Percentiles rank a stretch among this genome's conserved stretches.
phyloP scores from a whole-genome alignment of 1,139 yeast genomes.

The Pichia terricola region DNA sequence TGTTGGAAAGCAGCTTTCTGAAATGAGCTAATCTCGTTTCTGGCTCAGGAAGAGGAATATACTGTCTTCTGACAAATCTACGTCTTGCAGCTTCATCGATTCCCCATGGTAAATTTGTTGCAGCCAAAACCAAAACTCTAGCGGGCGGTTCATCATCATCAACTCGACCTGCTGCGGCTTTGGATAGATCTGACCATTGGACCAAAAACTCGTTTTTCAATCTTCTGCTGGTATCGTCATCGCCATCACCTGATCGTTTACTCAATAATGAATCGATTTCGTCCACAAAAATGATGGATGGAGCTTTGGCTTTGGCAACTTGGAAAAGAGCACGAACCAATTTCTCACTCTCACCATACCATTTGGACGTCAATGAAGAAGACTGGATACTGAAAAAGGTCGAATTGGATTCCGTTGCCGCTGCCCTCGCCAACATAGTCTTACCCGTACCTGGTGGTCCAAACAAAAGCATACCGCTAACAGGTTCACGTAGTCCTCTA shows the following conservation, averaged over 20 bases:
- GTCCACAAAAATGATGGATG: constrained; percentile 90
- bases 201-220: constrained; percentile 90
- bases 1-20: constrained; percentile 58
- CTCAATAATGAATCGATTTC: constrained; percentile 90
- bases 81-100: constrained; percentile 98
- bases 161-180: constrained; percentile 75
- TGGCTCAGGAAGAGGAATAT: constrained; percentile 87
- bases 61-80: constrained; percentile 85
- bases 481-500: constrained; percentile 88
- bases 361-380: constrained; percentile 84
- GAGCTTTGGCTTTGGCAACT: constrained; percentile 79
- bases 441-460: constrained; percentile 99
- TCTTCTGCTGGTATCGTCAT: constrained; percentile 83
- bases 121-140: constrained; percentile 86
- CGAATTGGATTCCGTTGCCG: constrained; percentile 91
- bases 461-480: constrained; percentile 88
- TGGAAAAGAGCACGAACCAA: constrained; percentile 82
- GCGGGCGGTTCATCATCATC: constrained; percentile 47
- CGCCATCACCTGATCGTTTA: constrained; percentile 73
- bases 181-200: constrained; percentile 91
- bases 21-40: constrained; percentile 75
- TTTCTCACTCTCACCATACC: constrained; percentile 90
- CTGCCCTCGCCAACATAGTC: constrained; percentile 95
- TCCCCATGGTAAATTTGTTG: constrained; percentile 96
- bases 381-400: constrained; percentile 92